Evolutionary conservation across 1,139 yeast genomes (phyloP).

Genomic region (Saccharomyces hybrid): DNA sequence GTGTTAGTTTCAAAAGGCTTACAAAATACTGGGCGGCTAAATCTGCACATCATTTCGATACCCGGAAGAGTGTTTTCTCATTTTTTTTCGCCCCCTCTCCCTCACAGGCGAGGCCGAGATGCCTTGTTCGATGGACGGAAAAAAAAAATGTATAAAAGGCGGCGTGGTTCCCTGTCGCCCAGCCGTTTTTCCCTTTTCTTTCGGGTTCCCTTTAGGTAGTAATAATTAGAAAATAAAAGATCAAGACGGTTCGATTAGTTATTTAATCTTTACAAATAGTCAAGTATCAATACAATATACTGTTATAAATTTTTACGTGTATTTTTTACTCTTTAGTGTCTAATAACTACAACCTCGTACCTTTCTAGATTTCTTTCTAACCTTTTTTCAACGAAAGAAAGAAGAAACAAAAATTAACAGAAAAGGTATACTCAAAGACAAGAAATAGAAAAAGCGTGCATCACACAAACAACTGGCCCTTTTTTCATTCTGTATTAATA

Average conservation of each 20-base stretch:
- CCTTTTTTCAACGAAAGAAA: neutral
- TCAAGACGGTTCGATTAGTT: neutral
- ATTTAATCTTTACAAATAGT: neutral
- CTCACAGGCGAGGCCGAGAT: neutral
- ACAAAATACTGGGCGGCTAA: neutral
- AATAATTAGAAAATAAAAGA: neutral
- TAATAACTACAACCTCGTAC: neutral
- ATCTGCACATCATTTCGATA: neutral
- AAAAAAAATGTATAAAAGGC: neutral
- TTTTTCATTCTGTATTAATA: neutral
- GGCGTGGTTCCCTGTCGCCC: neutral
- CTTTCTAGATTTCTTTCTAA: neutral
- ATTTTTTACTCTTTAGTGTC: neutral
- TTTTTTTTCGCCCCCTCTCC: neutral
- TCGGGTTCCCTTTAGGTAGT: neutral
- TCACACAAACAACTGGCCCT: neutral
- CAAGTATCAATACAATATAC: neutral
- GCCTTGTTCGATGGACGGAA: neutral
- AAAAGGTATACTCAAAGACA: neutral
- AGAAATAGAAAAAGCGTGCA: neutral
- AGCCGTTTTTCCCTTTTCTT: neutral
- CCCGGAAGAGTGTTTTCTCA: too few species aligned
- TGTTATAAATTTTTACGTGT: neutral
- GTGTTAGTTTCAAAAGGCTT: neutral
- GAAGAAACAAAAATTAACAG: neutral